Base-by-base conservation (phyloP, 768 basidiomycete genomes). In the Pulveroboletus sp. region DNA sequence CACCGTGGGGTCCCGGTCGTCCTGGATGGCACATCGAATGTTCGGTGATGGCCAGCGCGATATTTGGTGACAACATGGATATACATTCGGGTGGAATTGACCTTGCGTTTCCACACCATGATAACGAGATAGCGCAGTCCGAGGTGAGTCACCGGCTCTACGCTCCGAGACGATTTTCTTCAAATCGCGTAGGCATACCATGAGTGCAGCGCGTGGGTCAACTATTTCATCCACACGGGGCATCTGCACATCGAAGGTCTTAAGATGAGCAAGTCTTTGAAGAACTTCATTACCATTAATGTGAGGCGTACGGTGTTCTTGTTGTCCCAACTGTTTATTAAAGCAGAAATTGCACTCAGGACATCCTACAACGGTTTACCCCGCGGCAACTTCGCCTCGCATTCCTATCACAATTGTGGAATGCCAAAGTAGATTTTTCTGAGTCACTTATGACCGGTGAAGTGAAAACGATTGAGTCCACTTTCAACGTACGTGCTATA, bases 1-100 rank as follows among this genome's bases (percentile, higher is more conserved):
- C 93, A 11, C 87, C 92, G 6, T 99, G 96, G 96, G 96, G 96
- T 16, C 74, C 49, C 2, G 62, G 94, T n/a, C 79, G 95, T 36
- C 95, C 95, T 4, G 95, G 95, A 14, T 99, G 95, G 95, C 95
- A 99, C 67, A 98, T 99, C 50, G 95, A 99, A 67, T 99, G 95
- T 71, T 94, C 91, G 4, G 95, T 96, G 29, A 99, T 99, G 95
- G 94, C 94, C 16, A 88, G 83, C 55, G 93, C 86, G 27, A 75
- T 97, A 35, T 56, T 49, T 36, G 53, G 62, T 17, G 45, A 58
- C 23, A 86, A 83, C 50, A 89, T 99, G 83, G 96, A 98, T 68
- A 93, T 99, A 53, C 96, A 99, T 67, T 96, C 93, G 8, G 96
- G 96, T 43, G 96, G 96, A 5, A 85, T 91, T 34, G 96, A 99